phyloP scores from a whole-genome alignment of 1,284 basidiomycete genomes.

The Ganoderma leucocontextum region DNA sequence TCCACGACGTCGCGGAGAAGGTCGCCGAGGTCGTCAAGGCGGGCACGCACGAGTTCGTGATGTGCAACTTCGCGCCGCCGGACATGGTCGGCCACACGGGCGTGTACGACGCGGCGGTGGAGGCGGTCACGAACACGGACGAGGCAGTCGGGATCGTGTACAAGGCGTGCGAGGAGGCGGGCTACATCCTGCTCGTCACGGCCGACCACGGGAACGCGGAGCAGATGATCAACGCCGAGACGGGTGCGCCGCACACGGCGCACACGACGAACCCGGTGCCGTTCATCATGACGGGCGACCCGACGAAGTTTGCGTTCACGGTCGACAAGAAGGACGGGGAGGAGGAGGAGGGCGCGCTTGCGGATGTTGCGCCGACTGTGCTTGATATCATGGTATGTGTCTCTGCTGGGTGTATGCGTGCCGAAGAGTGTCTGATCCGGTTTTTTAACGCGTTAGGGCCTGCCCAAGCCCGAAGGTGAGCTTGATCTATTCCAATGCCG shows the following conservation, averaged over 20 bases:
- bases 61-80: conserved; percentile 96
- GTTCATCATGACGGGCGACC: conserved; percentile 76
- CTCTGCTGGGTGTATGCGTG: not conserved
- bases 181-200: conserved; percentile 87
- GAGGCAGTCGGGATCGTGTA: conserved; percentile 87
- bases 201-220: conserved; percentile 95
- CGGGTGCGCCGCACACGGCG: conserved; percentile 86
- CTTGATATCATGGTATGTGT: conserved; percentile 73
- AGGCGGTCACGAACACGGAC: conserved; percentile 86
- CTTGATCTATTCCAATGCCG: conserved; percentile 11
- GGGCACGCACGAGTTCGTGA: conserved; percentile 83
- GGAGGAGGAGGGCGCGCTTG: conserved; percentile 76
- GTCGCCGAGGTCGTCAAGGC: conserved; percentile 84
- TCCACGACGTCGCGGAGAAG: conserved; percentile 86
- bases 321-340: conserved; percentile 61
- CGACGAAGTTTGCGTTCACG: conserved; percentile 56
- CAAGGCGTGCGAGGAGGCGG: conserved; percentile 83
- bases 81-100: conserved; percentile 97
- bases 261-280: conserved; percentile 89
- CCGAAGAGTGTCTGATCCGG: not conserved
- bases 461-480: conserved; percentile 67
- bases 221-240: conserved; percentile 88
- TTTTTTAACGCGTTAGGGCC: conserved; percentile 45
- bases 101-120: conserved; percentile 86
- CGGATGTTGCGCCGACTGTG: conserved; percentile 90